A percentile compares a stretch with the other conserved stretches of the same genome.
phyloP scores from a whole-genome alignment of 345 rosid species.

The Euclidium syriacum region DNA sequence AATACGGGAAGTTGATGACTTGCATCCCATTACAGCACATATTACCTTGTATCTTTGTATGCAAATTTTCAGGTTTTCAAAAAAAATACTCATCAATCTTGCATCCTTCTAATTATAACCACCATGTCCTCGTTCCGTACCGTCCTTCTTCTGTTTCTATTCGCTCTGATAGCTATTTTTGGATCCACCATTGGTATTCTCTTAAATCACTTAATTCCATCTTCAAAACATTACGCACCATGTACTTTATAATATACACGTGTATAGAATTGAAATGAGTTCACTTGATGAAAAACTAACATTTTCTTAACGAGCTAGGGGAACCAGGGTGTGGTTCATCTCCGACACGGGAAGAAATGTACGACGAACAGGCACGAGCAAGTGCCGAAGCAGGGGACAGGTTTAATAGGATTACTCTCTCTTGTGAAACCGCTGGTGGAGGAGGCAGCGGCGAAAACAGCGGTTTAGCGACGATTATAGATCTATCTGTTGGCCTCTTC shows the following conservation, averaged over 20 bases:
- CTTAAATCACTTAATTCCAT: neutral
- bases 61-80: neutral
- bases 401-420: neutral
- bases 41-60: neutral
- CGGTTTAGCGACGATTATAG: neutral
- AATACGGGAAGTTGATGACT: constrained; percentile 7
- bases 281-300: neutral
- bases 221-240: neutral
- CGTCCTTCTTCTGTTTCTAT: neutral
- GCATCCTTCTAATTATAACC: neutral
- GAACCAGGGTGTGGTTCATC: neutral
- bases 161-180: neutral
- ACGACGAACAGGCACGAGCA: neutral
- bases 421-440: neutral
- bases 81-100: neutral
- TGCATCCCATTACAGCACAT: neutral
- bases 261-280: neutral
- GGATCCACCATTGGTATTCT: neutral
- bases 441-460: neutral
- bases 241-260: neutral
- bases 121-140: neutral
- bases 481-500: neutral
- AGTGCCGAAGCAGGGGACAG: neutral
- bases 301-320: neutral
- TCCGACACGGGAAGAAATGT: neutral